Evolutionary conservation across 805 yeast species (phyloP), one percentile per base, ranked within the genome.

Genomic region (Starmerella sp.): DNA sequence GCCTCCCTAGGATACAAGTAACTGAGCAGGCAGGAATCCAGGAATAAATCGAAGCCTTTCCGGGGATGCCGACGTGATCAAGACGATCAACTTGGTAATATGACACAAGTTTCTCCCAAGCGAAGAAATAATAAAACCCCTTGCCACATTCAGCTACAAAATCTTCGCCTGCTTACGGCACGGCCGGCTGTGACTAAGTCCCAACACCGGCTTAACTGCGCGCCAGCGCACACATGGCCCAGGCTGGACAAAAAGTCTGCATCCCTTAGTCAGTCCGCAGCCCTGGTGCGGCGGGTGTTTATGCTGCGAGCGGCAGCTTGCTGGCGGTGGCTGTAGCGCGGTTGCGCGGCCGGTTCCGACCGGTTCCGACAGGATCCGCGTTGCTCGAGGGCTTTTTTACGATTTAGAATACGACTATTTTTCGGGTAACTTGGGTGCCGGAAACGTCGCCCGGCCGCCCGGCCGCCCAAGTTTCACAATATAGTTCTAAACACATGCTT

Each of bases 1-100:
- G 61, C 60, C 55, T 58, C 61, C 61, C 53, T 35, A 38, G 53
- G 46, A 44, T 41, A 44, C 35, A 30, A 41, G 39, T 34, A 3
- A 39, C 28, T 43, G 52, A 47, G 44, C 44, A 35, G 39, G 52
- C 45, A 29, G 45, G 5, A 6, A 28, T 14, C 44, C 49, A 51
- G 54, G 54, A 32, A 46, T 46, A 30, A 34, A 14, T 34, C 15
- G 39, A 46, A 28, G 31, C 49, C 49, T n/a, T 46, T 22, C 49
- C 30, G 39, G 49, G 49, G 34, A 30, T 46, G 31, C 31, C 30
- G 49, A 29, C 38, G 39, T 32, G 49, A 34, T 46, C 39, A 46
- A 34, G 15, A 17, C 9, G 49, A 46, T 34, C 49, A 32, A 34
- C 39, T 34, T 46, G 31, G 17, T 15, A 46, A 4, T 46, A 11